Conservation (phyloP, 2,329 filamentous ascomycete species). For the Teratosphaeria epicoccoides region DNA sequence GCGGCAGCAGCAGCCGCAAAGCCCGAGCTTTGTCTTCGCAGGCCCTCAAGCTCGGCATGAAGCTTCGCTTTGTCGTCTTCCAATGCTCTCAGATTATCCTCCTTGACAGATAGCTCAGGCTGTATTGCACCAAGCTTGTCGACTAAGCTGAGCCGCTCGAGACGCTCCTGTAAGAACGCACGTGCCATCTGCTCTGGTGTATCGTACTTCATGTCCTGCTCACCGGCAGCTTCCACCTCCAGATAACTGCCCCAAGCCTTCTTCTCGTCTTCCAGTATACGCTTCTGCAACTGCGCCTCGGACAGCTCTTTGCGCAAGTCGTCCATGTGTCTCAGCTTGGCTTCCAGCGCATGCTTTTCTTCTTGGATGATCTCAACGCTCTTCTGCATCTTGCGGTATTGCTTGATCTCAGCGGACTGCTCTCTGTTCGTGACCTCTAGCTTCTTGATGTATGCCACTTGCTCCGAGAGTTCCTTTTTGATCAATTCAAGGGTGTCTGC, state of each 20-base stretch:
- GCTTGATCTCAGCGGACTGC: slow-evolving; percentile 67
- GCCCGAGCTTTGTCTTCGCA: slow-evolving; percentile 36
- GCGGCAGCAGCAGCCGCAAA: slow-evolving; percentile 1
- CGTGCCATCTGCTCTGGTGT: slow-evolving; percentile 80
- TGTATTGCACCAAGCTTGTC: slow-evolving; percentile 71
- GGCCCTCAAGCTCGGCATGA: slow-evolving; percentile 58
- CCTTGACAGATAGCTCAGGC: slow-evolving; percentile 65
- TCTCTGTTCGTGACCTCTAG: slow-evolving; percentile 74
- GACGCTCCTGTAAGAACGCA: slow-evolving; percentile 69
- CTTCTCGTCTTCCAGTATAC: slow-evolving; percentile 80
- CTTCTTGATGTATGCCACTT: slow-evolving; percentile 79
- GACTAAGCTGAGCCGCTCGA: slow-evolving; percentile 68
- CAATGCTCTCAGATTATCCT: slow-evolving; percentile 61
- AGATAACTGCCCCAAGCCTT: slow-evolving; percentile 80
- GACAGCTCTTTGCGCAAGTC: slow-evolving; percentile 63
- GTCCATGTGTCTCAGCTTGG: slow-evolving; percentile 64
- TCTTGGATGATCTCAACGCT: slow-evolving; percentile 92
- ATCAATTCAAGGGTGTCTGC: slow-evolving; percentile 76
- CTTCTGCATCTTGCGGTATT: slow-evolving; percentile 69
- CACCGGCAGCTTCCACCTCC: slow-evolving; percentile 52
- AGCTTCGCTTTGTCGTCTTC: slow-evolving; percentile 59
- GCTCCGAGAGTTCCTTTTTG: slow-evolving; percentile 78
- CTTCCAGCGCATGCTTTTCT: slow-evolving; percentile 76
- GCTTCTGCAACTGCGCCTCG: slow-evolving; percentile 71
- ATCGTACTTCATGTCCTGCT: slow-evolving; percentile 62